These are phyloP conservation scores for Ogataea paraovalis DNA, from an alignment of 805 yeast genomes.

Conservation along the genomic window DNA sequence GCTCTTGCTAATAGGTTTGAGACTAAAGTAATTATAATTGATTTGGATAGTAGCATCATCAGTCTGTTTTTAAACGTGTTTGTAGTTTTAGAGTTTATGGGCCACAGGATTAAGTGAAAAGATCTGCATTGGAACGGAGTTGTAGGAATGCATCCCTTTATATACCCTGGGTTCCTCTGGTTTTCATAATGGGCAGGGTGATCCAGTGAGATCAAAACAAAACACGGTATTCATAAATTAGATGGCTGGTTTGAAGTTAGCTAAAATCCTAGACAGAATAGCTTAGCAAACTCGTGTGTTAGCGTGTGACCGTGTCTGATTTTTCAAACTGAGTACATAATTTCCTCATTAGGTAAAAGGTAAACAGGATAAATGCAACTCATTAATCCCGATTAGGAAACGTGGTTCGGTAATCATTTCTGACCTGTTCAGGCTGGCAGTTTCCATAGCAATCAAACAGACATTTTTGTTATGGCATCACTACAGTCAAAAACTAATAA, in stretches of 20 bases:
- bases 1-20: slow-evolving; percentile 23
- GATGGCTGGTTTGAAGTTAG: slow-evolving; percentile 11
- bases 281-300: neutral
- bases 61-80: neutral
- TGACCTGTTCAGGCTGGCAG: too few relatives aligned
- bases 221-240: neutral
- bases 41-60: neutral
- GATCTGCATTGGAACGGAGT: neutral
- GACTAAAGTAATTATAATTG: neutral
- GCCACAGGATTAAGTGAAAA: neutral
- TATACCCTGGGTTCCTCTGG: neutral
- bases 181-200: neutral
- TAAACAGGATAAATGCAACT: slow-evolving; percentile 9
- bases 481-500: too few relatives aligned
- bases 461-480: too few relatives aligned
- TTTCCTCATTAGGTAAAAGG: slow-evolving; percentile 10
- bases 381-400: slow-evolving; percentile 4
- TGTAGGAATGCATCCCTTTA: neutral
- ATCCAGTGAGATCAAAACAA: neutral
- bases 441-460: too few relatives aligned
- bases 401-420: neutral
- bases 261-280: too few relatives aligned
- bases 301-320: neutral
- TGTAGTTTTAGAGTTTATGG: neutral
- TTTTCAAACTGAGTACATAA: neutral